Percentiles rank a stretch among this genome's conserved stretches.
phyloP scores from a whole-genome alignment of 495 filamentous ascomycete species.

The Neurospora sublineolata region DNA sequence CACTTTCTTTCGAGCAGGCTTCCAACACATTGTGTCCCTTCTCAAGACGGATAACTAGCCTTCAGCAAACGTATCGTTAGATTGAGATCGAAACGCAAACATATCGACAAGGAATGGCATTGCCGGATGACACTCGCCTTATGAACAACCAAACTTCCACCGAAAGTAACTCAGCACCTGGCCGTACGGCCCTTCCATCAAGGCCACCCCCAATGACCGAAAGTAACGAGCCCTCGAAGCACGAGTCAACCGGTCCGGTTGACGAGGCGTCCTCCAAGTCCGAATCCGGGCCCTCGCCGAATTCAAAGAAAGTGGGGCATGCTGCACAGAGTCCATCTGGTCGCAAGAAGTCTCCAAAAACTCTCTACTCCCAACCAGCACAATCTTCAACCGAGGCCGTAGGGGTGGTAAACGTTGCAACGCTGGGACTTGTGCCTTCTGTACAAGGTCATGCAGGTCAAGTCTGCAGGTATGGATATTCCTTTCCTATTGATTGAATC shows the following conservation, averaged over 20 bases:
- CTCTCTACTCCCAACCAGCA: slow-evolving; percentile 1
- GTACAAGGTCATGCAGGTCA: slow-evolving; percentile 31
- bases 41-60: not conserved
- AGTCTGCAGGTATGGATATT: slow-evolving; percentile 41
- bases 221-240: not conserved
- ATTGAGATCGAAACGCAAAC: not conserved
- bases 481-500: not conserved
- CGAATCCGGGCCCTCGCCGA: slow-evolving; percentile 7
- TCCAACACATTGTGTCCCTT: not conserved
- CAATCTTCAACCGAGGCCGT: slow-evolving; percentile 7
- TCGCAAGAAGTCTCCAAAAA: slow-evolving; percentile 8
- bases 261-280: slow-evolving; percentile 1
- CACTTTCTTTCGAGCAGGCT: not conserved
- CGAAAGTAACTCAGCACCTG: slow-evolving; percentile 8
- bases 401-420: not conserved
- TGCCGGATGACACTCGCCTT: slow-evolving; percentile 7
- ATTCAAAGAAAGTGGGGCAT: slow-evolving; percentile 1
- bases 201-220: slow-evolving; percentile 12
- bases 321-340: slow-evolving; percentile 2
- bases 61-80: not conserved
- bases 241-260: slow-evolving; percentile 1
- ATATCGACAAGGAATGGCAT: slow-evolving; percentile 8
- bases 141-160: slow-evolving; percentile 3
- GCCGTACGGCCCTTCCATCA: slow-evolving; percentile 21
- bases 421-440: not conserved